A percentile compares a stretch with the other conserved stretches of the same genome.
These are phyloP conservation scores for Cryptococcus wingfieldii DNA, from an alignment of 1,284 basidiomycete genomes.

Conservation along the genomic window DNA sequence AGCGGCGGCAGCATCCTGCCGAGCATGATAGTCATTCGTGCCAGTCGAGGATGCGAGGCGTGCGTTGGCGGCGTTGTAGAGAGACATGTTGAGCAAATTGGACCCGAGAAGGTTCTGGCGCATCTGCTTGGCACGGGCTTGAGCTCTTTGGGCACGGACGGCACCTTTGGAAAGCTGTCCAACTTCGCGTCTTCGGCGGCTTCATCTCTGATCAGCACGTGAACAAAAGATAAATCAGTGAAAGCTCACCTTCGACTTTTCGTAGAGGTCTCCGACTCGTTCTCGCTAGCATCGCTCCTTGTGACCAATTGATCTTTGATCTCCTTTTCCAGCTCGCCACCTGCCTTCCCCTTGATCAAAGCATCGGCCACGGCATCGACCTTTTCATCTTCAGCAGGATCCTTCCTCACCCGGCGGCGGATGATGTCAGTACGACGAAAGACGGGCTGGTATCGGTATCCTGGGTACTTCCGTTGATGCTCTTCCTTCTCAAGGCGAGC, in stretches of 20 bases:
- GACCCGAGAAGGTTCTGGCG: constrained; percentile 39
- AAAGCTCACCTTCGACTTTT: constrained; percentile 10
- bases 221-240: neutral
- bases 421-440: constrained; percentile 44
- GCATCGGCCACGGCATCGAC: constrained; percentile 43
- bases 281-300: constrained; percentile 19
- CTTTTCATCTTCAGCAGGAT: constrained; percentile 44
- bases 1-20: constrained; percentile 8
- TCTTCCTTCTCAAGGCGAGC: constrained; percentile 44
- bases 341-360: constrained; percentile 42
- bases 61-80: constrained; percentile 26
- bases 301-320: constrained; percentile 36
- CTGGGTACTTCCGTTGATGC: constrained; percentile 41
- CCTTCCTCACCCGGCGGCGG: constrained; percentile 42
- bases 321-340: constrained; percentile 35
- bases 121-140: constrained; percentile 37
- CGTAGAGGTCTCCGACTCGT: constrained; percentile 16
- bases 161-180: constrained; percentile 45
- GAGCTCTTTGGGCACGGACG: constrained; percentile 37
- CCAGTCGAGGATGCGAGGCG: constrained; percentile 5
- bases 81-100: constrained; percentile 32
- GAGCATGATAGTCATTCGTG: constrained; percentile 14
- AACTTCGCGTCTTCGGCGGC: constrained; percentile 30
- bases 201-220: neutral
- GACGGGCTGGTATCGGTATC: constrained; percentile 47